phyloP scores from a whole-genome alignment of 179 eudicot species.

The Drosera spatulata region DNA sequence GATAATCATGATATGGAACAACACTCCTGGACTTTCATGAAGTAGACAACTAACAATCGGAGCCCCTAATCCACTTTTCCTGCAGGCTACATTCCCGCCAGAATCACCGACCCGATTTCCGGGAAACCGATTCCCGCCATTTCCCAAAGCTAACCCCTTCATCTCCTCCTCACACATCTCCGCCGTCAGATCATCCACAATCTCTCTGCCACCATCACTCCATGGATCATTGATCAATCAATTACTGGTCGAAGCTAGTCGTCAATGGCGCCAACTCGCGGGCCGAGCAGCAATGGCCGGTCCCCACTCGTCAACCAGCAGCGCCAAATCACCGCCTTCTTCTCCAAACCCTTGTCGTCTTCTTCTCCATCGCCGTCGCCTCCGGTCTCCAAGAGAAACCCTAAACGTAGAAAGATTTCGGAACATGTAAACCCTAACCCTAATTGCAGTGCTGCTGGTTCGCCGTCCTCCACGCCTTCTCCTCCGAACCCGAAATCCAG shows the following conservation, averaged over 20 bases:
- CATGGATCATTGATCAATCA: not conserved
- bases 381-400: slow-evolving; percentile 16
- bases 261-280: slow-evolving; percentile 50
- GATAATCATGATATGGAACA: too few relatives aligned
- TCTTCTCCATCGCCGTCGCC: slow-evolving; percentile 9
- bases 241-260: too few relatives aligned
- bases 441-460: slow-evolving; percentile 42
- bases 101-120: not conserved
- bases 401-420: not conserved
- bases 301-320: slow-evolving; percentile 83
- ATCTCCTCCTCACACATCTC: not conserved
- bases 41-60: too few relatives aligned
- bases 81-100: not conserved
- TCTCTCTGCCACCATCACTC: not conserved
- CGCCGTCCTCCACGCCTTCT: slow-evolving; percentile 34
- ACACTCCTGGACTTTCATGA: too few relatives aligned
- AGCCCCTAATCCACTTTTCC: too few relatives aligned
- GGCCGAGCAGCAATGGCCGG: slow-evolving; percentile 41
- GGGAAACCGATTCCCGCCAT: not conserved
- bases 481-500: too few relatives aligned
- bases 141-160: not conserved
- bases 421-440: not conserved
- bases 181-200: not conserved
- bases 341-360: slow-evolving; percentile 36
- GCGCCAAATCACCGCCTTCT: slow-evolving; percentile 86